Base-by-base conservation (phyloP, 2,329 filamentous ascomycete species). In the Epichloe aotearoae region DNA sequence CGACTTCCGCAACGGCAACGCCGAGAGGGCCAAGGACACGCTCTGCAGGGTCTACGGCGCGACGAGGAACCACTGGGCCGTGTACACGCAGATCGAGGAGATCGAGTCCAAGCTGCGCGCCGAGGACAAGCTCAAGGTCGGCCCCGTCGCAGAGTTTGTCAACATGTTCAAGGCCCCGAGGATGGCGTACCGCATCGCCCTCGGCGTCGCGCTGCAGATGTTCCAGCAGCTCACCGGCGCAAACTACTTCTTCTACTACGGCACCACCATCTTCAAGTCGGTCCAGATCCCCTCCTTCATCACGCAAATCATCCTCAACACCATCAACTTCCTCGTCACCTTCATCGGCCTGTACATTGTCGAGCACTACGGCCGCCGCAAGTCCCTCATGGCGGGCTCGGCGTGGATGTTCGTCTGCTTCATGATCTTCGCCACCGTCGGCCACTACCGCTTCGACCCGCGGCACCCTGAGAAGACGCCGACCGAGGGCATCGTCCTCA, bases 341-440 rank as follows among this genome's bases (percentile, higher is more conserved):
- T 80, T 86, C 55, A 73, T 77, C 23, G 82, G 83, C 50, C 69
- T 86, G n/a, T 86, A 81, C 59, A 69, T 86, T n/a, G 79, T 86
- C 14, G 81, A 86, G 62, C 74, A 81, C 53, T 81, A 75, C 45
- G 82, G 83, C 51, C 79, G 83, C 6, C 77, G 83, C 46, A 76
- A 75, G 56, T 80, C 77, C 3, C 69, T 86, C 2, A 78, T 85
- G 45, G 62, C 67, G 0, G 83, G 82, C n/a, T 77, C 77, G 3
- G 61, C 76, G 1, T 83, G 81, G 77, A 77, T 77, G 74, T 72
- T 71, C 19, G 55, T 70, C 12, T 84, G 79, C 62, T 83, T 84
- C 69, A 63, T 84, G 49, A 69, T 77, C 53, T 77, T 77, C 42
- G 73, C 74, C 1, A 74, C 72, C 0, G 72, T 77, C 2, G 75